Evolutionary conservation across 2,329 filamentous ascomycete species (phyloP), one percentile per base, ranked within the genome.

Genomic region (Pestalotiopsis fici): DNA sequence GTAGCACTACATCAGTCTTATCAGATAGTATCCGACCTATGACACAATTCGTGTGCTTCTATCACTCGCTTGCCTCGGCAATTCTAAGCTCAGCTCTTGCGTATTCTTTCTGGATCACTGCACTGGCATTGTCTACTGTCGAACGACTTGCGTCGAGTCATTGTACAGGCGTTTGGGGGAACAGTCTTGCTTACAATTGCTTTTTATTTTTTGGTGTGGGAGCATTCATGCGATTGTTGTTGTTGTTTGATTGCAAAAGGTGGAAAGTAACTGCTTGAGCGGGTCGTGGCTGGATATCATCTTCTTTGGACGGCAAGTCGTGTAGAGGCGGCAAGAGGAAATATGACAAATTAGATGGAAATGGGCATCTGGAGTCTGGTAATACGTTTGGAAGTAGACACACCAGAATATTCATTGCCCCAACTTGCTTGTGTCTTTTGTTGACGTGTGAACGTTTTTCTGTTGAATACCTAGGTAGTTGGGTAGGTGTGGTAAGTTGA

Each of bases 131-230:
- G 61, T 57, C 28, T 61, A 59, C 25, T 64, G 59, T 55, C 47
- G 56, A 60, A 25, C 39, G 43, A 47, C 54, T 65, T 39, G 62
- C 43, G 55, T 39, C 31, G 55, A 28, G 28, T 56, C 65, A 66
- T 60, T 67, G 67, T 65, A 69, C 62, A 65, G 67, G 67, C 67
- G 67, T 67, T 69, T 50, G 61, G 62, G 50, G 67, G 57, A 65
- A 21, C 43, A 50, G 65, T 69, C 59, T 56, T 65, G 66, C 50
- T 65, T 69, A 67, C 56, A 59, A 65, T 65, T 65, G 63, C 31
- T 43, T 23, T 67, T 62, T 28, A n/a, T 21, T 37, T n/a, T n/a
- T n/a, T n/a, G n/a, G n/a, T 60, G 27, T n/a, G 39, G 35, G 21
- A 50, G 59, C 59, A 35, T 25, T 62, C 28, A 21, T 43, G 35